Conservation (phyloP, 257 asterid genomes). For the Paraleonurus japonicus region DNA sequence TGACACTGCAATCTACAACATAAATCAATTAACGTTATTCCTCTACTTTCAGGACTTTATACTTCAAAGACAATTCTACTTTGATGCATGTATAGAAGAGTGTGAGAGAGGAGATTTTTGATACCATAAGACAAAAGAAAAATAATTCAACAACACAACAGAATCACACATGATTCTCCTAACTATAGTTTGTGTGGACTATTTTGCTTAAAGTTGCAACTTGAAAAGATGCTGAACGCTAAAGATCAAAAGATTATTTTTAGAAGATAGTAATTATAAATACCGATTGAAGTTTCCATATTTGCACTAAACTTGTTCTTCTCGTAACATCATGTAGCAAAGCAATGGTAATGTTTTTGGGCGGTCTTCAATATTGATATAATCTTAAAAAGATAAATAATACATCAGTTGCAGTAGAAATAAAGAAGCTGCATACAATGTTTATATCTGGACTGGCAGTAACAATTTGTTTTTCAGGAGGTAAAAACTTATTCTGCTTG, state of each 20-base stretch:
- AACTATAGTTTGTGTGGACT: not conserved
- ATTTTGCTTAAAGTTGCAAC: not conserved
- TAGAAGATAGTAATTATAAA: not conserved
- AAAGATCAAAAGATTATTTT: not conserved
- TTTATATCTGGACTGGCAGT: conserved; percentile 95
- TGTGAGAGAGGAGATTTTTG: not conserved
- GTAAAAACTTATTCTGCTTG: conserved; percentile 93
- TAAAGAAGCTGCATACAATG: conserved; percentile 45
- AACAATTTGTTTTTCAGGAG: conserved; percentile 86
- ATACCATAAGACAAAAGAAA: not conserved
- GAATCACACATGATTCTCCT: no score
- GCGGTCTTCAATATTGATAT: not conserved
- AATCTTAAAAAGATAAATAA: not conserved
- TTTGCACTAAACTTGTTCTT: not conserved
- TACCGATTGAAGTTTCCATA: not conserved
- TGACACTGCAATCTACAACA: not conserved
- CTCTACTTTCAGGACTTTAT: not conserved
- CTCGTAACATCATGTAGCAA: not conserved
- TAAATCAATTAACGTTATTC: not conserved
- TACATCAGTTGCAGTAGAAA: not conserved
- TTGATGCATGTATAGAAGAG: not conserved
- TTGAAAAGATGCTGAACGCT: not conserved
- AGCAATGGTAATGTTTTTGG: not conserved
- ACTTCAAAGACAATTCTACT: not conserved
- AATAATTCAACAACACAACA: not conserved